Evolutionary conservation across 2,329 filamentous ascomycete genomes (phyloP), one percentile per base, ranked within the genome.

Genomic region (Sphaceloma murrayae): DNA sequence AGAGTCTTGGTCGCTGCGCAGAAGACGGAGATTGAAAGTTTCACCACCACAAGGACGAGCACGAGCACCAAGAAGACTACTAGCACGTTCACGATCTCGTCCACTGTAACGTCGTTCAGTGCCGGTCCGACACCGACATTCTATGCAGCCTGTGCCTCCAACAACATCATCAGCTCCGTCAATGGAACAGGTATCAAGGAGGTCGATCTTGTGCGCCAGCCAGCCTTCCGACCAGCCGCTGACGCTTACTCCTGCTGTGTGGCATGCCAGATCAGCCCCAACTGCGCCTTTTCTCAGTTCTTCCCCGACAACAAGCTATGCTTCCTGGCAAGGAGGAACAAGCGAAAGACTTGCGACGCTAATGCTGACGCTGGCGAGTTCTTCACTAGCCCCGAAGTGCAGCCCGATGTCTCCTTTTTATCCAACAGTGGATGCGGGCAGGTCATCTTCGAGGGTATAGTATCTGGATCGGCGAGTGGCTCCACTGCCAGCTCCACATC

Each of bases 221-320:
- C 39, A 31, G 39, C 39, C 19, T 26, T 16, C 11, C 4, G 24
- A 16, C 10, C 13, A 16, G 27, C 27, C 4, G 14, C 17, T 13
- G 17, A 27, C 32, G 26, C 39, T 7, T 43, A 43, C 39, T 14
- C 24, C 11, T 43, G 39, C 39, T 43, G 39, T 22, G 39, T 43
- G 8, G 39, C 39, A 11, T 43, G 39, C 16, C 17, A 21, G 17
- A 13, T 32, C 4, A 43, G 27, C 39, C 26, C 39, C 9, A 43
- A 30, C 22, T 43, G 39, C 27, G 39, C 39, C 10, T 43, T 43
- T 21, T 30, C 39, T 16, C 22, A 43, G 14, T 43, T 43, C 26
- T 30, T 43, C 10, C 22, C 27, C 14, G n/a, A n/a, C 5, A 27
- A 14, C 39, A 30, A 32, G 17, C 22, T 16, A 9, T 27, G 39